Conservation (phyloP, 805 yeast species). For the Metschnikowia borealis region DNA sequence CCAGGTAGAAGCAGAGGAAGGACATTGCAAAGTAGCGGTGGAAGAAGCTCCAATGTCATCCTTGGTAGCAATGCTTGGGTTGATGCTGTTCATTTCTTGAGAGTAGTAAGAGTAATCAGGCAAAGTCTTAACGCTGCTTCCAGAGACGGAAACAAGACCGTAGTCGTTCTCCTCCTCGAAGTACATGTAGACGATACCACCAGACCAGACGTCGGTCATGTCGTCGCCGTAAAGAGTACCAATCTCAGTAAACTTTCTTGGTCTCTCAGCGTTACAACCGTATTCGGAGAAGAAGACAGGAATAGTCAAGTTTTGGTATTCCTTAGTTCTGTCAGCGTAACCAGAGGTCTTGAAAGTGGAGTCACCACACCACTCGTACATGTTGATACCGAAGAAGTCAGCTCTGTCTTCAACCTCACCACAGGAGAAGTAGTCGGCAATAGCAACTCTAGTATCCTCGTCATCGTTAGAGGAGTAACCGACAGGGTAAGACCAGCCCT, state of each 20-base stretch:
- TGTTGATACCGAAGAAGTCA: conserved; percentile 81
- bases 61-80: conserved; percentile 40
- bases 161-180: conserved; percentile 79
- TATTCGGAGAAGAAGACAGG: conserved; percentile 86
- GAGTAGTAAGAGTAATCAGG: conserved; percentile 47
- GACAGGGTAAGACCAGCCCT: conserved; percentile 66
- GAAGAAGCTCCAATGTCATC: conserved; percentile 20
- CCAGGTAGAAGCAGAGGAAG: conserved; percentile 56
- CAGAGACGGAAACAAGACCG: conserved; percentile 63
- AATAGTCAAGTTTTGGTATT: conserved; percentile 66
- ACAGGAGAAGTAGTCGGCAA: conserved; percentile 86
- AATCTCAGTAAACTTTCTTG: conserved; percentile 77
- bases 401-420: conserved; percentile 62
- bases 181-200: conserved; percentile 92
- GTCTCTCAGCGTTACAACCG: conserved; percentile 74
- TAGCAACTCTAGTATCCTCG: conserved; percentile 65
- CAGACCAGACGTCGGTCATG: conserved; percentile 91
- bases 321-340: conserved; percentile 64
- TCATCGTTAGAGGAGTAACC: conserved; percentile 95
- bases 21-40: conserved; percentile 51
- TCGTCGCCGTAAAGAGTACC: conserved; percentile 57
- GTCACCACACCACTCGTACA: conserved; percentile 84
- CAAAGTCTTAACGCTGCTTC: conserved; percentile 53
- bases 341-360: conserved; percentile 61
- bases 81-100: conserved; percentile 28